Evolutionary conservation across 2,329 filamentous ascomycete genomes (phyloP).

Genomic region (Byssothecium circinans): DNA sequence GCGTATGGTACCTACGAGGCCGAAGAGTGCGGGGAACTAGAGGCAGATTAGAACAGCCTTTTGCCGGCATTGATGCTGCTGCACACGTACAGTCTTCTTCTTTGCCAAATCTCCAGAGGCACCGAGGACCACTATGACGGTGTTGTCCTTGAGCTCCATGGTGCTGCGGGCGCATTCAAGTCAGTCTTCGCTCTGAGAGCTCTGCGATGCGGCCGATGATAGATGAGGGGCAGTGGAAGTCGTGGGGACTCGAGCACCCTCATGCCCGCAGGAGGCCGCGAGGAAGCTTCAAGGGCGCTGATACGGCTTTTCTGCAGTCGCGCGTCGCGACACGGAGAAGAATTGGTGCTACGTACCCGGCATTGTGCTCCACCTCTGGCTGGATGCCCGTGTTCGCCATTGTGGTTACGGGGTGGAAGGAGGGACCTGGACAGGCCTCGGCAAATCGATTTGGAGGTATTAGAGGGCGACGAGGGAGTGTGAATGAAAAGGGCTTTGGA

Average conservation of each 20-base stretch:
- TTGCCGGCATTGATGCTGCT: slow-evolving; percentile 3
- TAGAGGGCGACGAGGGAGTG: slow-evolving; percentile 8
- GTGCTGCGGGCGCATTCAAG: slow-evolving; percentile 57
- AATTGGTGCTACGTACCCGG: slow-evolving; percentile 46
- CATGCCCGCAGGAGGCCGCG: background rate
- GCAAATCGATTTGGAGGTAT: slow-evolving; percentile 25
- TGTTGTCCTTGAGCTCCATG: slow-evolving; percentile 98
- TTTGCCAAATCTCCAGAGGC: slow-evolving; percentile 97
- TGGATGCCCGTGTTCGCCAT: slow-evolving; percentile 55
- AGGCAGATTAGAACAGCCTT: slow-evolving; percentile 24
- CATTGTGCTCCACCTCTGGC: slow-evolving; percentile 49
- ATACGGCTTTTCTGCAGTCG: background rate
- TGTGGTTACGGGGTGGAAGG: slow-evolving; percentile 23
- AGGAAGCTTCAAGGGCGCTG: background rate
- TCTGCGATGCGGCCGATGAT: slow-evolving; percentile 3
- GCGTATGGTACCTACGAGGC: slow-evolving; percentile 70
- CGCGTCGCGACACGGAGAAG: background rate
- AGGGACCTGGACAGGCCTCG: slow-evolving; percentile 19
- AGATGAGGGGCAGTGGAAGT: slow-evolving; percentile 11
- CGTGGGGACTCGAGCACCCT: background rate
- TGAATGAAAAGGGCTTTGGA: slow-evolving; percentile 12
- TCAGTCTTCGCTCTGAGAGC: slow-evolving; percentile 31
- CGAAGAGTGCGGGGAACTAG: slow-evolving; percentile 95
- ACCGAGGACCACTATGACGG: slow-evolving; percentile 91
- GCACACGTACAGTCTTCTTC: slow-evolving; percentile 85